Evolutionary conservation across 148 eudicot species (phyloP).

Genomic region (Arbutus unedo): DNA sequence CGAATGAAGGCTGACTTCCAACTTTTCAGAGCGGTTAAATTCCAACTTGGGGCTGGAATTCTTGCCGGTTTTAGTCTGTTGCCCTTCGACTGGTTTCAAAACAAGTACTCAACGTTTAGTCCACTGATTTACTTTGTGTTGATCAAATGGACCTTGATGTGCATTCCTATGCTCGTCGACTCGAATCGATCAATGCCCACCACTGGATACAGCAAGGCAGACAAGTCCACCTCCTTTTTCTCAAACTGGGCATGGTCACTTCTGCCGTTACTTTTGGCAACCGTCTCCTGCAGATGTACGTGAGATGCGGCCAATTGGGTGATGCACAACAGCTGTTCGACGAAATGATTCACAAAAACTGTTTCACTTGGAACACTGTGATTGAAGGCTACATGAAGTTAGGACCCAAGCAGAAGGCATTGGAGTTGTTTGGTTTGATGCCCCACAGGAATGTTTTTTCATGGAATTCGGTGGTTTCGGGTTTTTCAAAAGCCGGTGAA

Average conservation of each 20-base stretch:
- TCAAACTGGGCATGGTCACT: conserved; percentile 67
- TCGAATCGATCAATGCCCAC: conserved; percentile 47
- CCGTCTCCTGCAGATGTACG: conserved; percentile 70
- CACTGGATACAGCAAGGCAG: conserved; percentile 42
- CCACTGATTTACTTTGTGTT: background rate
- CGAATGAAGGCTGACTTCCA: no score
- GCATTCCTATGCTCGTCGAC: conserved; percentile 42
- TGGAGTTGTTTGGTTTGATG: conserved; percentile 44
- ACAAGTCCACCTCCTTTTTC: conserved; percentile 64
- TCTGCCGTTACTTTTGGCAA: conserved; percentile 51
- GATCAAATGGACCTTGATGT: conserved; percentile 51
- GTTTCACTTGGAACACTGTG: conserved; percentile 65
- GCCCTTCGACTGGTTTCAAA: background rate
- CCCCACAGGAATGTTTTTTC: conserved; percentile 68
- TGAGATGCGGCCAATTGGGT: conserved; percentile 38
- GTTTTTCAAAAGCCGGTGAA: conserved; percentile 56
- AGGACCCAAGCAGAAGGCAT: conserved; percentile 1
- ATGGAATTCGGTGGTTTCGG: conserved; percentile 74
- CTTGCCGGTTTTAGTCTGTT: conserved; percentile 4
- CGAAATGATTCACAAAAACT: conserved; percentile 62
- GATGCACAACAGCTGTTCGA: conserved; percentile 71
- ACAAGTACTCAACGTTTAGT: background rate
- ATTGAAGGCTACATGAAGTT: conserved; percentile 10
- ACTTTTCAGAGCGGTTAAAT: background rate
- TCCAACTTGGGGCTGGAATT: background rate